Conservation (phyloP, 1,139 yeast species). For the Debaryomycetaceae sp. region DNA sequence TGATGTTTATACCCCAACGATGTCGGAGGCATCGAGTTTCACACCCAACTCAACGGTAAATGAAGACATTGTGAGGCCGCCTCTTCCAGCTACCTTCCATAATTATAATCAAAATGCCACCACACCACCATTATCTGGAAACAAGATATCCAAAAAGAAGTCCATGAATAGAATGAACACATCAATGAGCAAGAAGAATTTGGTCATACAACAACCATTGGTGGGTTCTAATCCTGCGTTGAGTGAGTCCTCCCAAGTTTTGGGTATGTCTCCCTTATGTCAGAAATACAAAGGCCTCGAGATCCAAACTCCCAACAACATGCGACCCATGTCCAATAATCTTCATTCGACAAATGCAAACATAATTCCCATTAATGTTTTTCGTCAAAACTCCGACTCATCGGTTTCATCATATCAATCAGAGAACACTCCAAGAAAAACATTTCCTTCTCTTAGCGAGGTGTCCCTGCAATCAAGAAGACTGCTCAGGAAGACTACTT, state of each 20-base stretch:
- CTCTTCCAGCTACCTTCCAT: not conserved
- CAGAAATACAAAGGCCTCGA: constrained; percentile 19
- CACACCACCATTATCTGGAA: constrained; percentile 2
- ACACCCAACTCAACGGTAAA: constrained; percentile 17
- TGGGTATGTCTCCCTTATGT: constrained; percentile 18
- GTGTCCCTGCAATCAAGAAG: constrained; percentile 10
- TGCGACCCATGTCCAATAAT: constrained; percentile 6
- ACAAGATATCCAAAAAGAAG: constrained; percentile 19
- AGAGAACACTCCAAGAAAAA: constrained; percentile 15
- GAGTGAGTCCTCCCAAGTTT: constrained; percentile 8
- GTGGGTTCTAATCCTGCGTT: constrained; percentile 9
- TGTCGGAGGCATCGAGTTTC: constrained; percentile 18
- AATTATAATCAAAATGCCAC: constrained; percentile 1
- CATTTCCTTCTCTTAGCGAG: constrained; percentile 14
- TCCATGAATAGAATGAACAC: constrained; percentile 17
- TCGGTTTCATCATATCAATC: constrained; percentile 12
- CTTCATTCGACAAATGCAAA: constrained; percentile 10
- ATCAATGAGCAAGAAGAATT: constrained; percentile 3
- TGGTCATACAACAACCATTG: constrained; percentile 5
- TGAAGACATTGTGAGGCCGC: constrained; percentile 8
- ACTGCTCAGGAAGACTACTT: constrained; percentile 9
- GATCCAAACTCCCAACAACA: constrained; percentile 3
- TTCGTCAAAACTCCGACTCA: constrained; percentile 26
- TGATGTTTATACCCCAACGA: constrained; percentile 19
- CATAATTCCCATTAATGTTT: constrained; percentile 21